These are phyloP conservation scores for Cryphonectria radicalis DNA, from an alignment of 2,329 filamentous ascomycete genomes.

Conservation along the genomic window DNA sequence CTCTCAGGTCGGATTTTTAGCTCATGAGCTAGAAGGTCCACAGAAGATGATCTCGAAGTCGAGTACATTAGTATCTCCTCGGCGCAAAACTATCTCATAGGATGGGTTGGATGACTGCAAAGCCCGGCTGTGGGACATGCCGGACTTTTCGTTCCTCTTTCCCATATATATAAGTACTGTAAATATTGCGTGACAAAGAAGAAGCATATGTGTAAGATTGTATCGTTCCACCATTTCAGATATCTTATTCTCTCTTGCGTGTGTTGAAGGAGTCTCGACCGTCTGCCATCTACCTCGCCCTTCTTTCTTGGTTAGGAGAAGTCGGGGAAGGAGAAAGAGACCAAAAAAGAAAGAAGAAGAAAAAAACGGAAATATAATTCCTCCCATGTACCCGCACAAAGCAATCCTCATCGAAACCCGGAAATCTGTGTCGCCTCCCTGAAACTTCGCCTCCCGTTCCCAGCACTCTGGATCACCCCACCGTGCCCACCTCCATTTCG, in stretches of 20 bases:
- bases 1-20: conserved; percentile 2
- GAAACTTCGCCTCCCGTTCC: conserved; percentile 21
- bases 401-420: not conserved
- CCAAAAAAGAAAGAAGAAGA: not conserved
- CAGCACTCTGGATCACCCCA: conserved; percentile 27
- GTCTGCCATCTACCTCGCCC: not conserved
- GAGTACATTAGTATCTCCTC: conserved; percentile 1
- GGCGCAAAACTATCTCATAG: not conserved
- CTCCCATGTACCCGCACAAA: not conserved
- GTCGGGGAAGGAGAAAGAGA: not conserved
- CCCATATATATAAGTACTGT: not conserved
- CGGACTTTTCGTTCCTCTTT: conserved; percentile 1
- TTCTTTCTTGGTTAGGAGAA: not conserved
- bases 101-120: too few species aligned
- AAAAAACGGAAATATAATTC: not conserved
- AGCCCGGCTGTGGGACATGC: not conserved
- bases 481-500: conserved; percentile 20
- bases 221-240: not conserved
- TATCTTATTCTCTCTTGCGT: not conserved
- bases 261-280: not conserved
- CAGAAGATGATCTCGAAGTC: conserved; percentile 21
- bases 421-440: conserved; percentile 8
- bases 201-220: not conserved
- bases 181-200: not conserved
- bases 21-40: conserved; percentile 23